A percentile compares a stretch with the other conserved stretches of the same genome.
These are phyloP conservation scores for Fusarium austroafricanum DNA, from an alignment of 2,329 filamentous ascomycete genomes.

Conservation along the genomic window DNA sequence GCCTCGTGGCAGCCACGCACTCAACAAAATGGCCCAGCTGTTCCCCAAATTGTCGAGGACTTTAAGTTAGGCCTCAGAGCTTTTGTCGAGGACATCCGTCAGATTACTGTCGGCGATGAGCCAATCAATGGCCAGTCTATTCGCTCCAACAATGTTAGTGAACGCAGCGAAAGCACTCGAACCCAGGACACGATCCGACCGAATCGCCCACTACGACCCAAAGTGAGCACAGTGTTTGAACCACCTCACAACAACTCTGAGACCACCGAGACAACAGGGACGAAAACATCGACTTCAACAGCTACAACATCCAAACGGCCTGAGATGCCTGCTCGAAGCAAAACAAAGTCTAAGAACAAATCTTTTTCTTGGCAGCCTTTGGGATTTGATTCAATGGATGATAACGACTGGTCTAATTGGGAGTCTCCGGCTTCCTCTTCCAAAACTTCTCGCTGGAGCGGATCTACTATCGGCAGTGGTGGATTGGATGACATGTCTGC, in stretches of 20 bases:
- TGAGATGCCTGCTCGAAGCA: conserved; percentile 46
- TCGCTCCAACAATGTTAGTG: conserved; percentile 39
- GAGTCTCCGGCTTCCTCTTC: conserved; percentile 63
- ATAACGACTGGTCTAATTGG: conserved; percentile 75
- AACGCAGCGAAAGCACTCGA: conserved; percentile 38
- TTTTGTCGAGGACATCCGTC: conserved; percentile 93
- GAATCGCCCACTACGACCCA: conserved; percentile 54
- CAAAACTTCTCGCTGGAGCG: conserved; percentile 72
- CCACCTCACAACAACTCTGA: conserved; percentile 43
- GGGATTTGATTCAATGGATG: conserved; percentile 67
- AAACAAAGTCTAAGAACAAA: conserved; percentile 60
- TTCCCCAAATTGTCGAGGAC: conserved; percentile 88
- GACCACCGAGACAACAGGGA: conserved; percentile 9
- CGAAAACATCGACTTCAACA: conserved; percentile 41
- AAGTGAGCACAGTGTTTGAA: conserved; percentile 58
- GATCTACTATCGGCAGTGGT: conserved; percentile 63
- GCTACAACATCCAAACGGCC: conserved; percentile 50
- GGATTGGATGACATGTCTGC: conserved; percentile 57
- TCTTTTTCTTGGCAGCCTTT: conserved; percentile 71
- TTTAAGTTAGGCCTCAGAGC: conserved; percentile 91
- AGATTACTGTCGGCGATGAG: conserved; percentile 96
- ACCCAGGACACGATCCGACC: conserved; percentile 63
- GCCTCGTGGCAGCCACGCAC: conserved; percentile 69
- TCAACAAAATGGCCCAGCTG: conserved; percentile 56
- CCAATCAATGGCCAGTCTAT: conserved; percentile 68